A percentile compares a stretch with the other conserved stretches of the same genome.
phyloP scores from a whole-genome alignment of 2,329 filamentous ascomycete genomes.

The Talaromyces islandicus region DNA sequence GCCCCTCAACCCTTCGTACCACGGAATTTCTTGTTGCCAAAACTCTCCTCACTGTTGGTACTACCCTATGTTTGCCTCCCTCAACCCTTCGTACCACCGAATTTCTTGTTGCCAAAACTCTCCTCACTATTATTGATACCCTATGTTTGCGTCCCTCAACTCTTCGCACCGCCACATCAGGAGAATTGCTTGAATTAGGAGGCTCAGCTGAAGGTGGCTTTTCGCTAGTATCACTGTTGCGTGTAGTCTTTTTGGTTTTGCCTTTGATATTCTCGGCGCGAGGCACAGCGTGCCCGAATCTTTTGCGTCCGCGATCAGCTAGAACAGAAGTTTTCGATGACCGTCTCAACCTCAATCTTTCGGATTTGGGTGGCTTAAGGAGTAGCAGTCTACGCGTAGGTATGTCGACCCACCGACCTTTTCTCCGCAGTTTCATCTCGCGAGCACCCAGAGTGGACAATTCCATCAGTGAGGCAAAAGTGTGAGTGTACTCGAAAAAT shows the following conservation, averaged over 20 bases:
- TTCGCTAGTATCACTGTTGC: not conserved
- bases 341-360: not conserved
- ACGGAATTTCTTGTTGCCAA: not conserved
- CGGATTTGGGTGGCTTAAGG: too few species aligned
- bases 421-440: not conserved
- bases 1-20: not conserved
- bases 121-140: not conserved
- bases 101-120: not conserved
- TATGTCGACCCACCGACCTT: too few species aligned
- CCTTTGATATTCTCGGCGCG: not conserved
- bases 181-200: not conserved
- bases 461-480: not conserved
- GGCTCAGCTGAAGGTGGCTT: not conserved
- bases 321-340: not conserved
- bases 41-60: not conserved
- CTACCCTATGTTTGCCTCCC: not conserved
- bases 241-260: not conserved
- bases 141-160: not conserved
- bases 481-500: constrained; percentile 16
- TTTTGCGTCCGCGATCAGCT: not conserved
- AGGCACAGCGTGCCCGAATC: not conserved
- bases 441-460: not conserved
- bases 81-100: not conserved
- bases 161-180: not conserved
- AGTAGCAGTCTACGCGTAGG: too few species aligned